phyloP scores from a whole-genome alignment of 225 moss, liverwort and hornwort genomes.

The Straminergon stramineum region DNA sequence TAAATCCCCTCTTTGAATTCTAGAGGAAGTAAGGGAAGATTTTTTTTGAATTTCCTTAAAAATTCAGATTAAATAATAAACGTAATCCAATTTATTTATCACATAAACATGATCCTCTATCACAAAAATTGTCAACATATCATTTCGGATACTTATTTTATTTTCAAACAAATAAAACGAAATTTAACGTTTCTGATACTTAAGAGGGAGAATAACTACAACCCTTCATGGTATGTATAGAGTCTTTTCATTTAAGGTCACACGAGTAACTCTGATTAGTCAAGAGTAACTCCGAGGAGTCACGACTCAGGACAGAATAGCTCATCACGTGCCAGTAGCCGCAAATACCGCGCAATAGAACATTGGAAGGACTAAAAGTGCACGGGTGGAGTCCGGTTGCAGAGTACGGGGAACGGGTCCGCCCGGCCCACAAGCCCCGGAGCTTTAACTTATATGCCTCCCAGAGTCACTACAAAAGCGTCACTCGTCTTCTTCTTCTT shows the following conservation, averaged over 20 bases:
- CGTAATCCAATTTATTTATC: neutral
- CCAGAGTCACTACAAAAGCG: neutral
- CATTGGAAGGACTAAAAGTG: neutral
- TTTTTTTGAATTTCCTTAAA: neutral
- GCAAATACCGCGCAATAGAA: neutral
- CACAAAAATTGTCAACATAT: too few relatives aligned
- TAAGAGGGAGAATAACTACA: too few relatives aligned
- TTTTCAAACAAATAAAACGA: too few relatives aligned
- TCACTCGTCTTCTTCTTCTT: neutral
- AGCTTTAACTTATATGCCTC: neutral
- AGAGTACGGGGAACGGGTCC: neutral
- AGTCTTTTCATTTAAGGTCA: neutral
- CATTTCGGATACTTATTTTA: neutral
- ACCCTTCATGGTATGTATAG: too few relatives aligned
- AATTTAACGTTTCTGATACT: too few relatives aligned
- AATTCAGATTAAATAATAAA: neutral
- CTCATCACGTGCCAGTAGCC: too few relatives aligned
- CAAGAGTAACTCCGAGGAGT: too few relatives aligned
- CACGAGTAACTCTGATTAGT: neutral
- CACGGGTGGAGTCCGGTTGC: neutral
- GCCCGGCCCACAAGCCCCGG: neutral
- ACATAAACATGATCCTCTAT: neutral
- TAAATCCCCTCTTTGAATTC: neutral
- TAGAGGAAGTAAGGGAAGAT: neutral
- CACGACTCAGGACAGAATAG: neutral